These are phyloP conservation scores for Ustilago crameri DNA, from an alignment of 1,284 basidiomycete genomes.

Conservation along the genomic window DNA sequence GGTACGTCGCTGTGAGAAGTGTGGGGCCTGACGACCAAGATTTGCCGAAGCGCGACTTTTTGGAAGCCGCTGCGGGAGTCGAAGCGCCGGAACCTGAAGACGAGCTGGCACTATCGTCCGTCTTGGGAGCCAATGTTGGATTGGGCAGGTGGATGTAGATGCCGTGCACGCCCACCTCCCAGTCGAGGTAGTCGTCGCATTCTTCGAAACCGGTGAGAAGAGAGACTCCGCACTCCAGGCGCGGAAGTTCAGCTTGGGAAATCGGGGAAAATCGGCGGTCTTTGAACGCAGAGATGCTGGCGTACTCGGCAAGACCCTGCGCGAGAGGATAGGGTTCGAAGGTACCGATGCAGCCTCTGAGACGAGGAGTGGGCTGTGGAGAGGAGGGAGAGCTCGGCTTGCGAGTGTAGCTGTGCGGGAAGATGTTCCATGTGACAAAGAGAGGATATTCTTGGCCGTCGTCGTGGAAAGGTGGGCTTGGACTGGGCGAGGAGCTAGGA, in stretches of 20 bases:
- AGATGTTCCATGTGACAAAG: slow-evolving; percentile 94
- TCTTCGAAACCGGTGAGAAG: slow-evolving; percentile 92
- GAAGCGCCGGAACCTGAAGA: slow-evolving; percentile 72
- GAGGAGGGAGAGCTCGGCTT: slow-evolving; percentile 58
- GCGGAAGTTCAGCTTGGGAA: slow-evolving; percentile 78
- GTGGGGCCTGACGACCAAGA: slow-evolving; percentile 31
- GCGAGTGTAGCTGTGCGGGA: slow-evolving; percentile 63
- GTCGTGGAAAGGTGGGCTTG: slow-evolving; percentile 23
- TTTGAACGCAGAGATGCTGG: slow-evolving; percentile 74
- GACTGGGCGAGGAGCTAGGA: slow-evolving; percentile 4
- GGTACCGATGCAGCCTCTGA: slow-evolving; percentile 95
- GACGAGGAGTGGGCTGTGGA: slow-evolving; percentile 74
- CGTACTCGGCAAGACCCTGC: slow-evolving; percentile 86
- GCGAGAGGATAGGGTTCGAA: slow-evolving; percentile 82
- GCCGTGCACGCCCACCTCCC: slow-evolving; percentile 90
- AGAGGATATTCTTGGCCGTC: slow-evolving; percentile 74
- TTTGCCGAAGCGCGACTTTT: slow-evolving; percentile 9
- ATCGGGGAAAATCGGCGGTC: slow-evolving; percentile 75
- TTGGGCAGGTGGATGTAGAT: slow-evolving; percentile 88
- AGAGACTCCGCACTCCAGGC: slow-evolving; percentile 88
- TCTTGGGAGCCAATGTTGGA: slow-evolving; percentile 74
- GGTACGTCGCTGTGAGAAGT: slow-evolving; percentile 86
- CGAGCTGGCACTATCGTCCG: slow-evolving; percentile 72
- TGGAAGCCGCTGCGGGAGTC: slow-evolving; percentile 22
- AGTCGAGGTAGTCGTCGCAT: slow-evolving; percentile 85